Conservation (phyloP, 2,329 filamentous ascomycete species). For the Aspergillus sp. region DNA sequence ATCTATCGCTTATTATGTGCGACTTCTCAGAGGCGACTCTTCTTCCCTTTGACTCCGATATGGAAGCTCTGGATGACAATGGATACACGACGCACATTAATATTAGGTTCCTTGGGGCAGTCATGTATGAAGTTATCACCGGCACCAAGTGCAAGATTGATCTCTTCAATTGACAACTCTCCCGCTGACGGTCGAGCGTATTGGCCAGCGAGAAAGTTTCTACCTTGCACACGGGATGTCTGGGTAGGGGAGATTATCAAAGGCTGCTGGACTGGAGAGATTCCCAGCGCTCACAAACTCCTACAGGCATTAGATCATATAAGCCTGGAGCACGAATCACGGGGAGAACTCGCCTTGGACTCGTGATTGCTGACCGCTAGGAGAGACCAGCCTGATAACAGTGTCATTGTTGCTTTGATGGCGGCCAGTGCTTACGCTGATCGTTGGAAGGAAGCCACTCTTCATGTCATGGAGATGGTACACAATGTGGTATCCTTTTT, state of each 20-base stretch:
- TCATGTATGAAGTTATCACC: conserved; percentile 36
- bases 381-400: no score
- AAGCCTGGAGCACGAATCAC: no score
- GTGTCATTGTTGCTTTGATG: no score
- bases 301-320: no score
- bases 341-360: no score
- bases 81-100: conserved; percentile 35
- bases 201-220: conserved; percentile 28
- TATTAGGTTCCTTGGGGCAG: conserved; percentile 36
- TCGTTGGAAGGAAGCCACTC: no score
- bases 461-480: no score
- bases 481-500: no score
- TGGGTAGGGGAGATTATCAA: conserved; percentile 35
- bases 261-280: conserved; percentile 27
- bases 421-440: no score
- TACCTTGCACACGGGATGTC: conserved; percentile 30
- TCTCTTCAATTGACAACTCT: conserved; percentile 7
- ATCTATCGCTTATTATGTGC: conserved; percentile 33
- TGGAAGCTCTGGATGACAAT: conserved; percentile 32
- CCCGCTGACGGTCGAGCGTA: conserved; percentile 13
- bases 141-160: conserved; percentile 22
- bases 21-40: conserved; percentile 35
- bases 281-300: neutral
- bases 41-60: conserved; percentile 29
- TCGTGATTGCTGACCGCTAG: no score